A percentile compares a stretch with the other conserved stretches of the same genome.
Conservation (phyloP, 768 basidiomycete species). For the Boletus coccyginus region DNA sequence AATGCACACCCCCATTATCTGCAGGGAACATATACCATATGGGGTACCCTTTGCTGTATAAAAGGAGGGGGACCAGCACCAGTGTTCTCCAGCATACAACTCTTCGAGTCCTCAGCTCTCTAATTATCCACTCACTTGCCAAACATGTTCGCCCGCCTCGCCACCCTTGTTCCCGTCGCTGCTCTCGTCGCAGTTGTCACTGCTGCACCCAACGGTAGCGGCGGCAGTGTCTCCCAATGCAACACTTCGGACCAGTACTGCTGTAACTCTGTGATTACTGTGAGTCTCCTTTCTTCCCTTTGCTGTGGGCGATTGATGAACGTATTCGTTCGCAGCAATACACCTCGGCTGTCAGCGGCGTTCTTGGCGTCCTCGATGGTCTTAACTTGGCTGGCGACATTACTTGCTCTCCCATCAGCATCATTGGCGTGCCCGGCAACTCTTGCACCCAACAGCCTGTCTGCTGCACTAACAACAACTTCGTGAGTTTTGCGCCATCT, state of each 20-base stretch:
- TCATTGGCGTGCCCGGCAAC: background rate
- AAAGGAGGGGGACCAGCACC: background rate
- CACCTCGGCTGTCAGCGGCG: background rate
- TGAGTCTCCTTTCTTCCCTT: too few relatives aligned
- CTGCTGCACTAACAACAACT: background rate
- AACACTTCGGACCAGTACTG: too few relatives aligned
- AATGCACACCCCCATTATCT: background rate
- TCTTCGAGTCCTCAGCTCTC: background rate
- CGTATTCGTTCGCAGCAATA: background rate
- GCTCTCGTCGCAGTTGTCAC: constrained; percentile 3
- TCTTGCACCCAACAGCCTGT: background rate
- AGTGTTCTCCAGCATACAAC: background rate
- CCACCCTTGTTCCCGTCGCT: constrained; percentile 7
- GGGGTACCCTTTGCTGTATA: background rate
- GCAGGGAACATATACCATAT: background rate
- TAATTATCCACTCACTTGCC: background rate
- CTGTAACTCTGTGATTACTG: too few relatives aligned
- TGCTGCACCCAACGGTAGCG: constrained; percentile 1
- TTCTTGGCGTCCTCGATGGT: background rate
- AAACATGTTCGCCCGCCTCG: constrained; percentile 10
- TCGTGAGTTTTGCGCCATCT: background rate
- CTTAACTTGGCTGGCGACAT: background rate
- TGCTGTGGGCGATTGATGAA: background rate
- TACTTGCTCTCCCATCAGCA: background rate
- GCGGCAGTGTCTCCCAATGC: background rate